These are phyloP conservation scores for Rhizophora apiculata DNA, from an alignment of 345 rosid genomes.

Conservation along the genomic window DNA sequence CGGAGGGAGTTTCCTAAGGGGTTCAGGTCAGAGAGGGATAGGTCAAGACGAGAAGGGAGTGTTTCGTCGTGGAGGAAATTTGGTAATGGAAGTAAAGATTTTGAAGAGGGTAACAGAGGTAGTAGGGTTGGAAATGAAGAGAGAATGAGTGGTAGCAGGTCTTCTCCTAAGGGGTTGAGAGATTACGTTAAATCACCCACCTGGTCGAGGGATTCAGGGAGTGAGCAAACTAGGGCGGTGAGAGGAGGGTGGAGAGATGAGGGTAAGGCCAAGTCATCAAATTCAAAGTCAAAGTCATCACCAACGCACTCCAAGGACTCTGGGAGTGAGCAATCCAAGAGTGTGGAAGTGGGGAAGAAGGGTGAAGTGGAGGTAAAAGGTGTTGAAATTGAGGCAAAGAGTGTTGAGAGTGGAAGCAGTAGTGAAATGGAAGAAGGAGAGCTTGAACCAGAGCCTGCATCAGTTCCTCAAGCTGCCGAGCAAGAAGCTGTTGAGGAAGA, in stretches of 20 bases:
- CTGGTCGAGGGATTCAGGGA: slow-evolving; percentile 53
- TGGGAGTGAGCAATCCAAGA: slow-evolving; percentile 56
- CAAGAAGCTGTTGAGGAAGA: slow-evolving; percentile 3
- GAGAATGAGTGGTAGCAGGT: slow-evolving; percentile 16
- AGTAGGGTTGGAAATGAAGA: slow-evolving; percentile 29
- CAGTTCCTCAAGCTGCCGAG: slow-evolving; percentile 16
- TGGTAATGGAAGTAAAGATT: slow-evolving; percentile 40
- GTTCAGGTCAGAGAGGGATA: slow-evolving; percentile 78
- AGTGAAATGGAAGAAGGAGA: slow-evolving; percentile 99
- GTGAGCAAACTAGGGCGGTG: slow-evolving; percentile 31
- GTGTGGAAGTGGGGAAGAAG: slow-evolving; percentile 16
- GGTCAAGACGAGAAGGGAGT: slow-evolving; percentile 67
- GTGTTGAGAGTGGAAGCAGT: slow-evolving; percentile 48
- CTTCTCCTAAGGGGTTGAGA: slow-evolving; percentile 38
- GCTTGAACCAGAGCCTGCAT: slow-evolving; percentile 66
- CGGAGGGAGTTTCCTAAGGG: slow-evolving; percentile 84
- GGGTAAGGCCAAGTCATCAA: slow-evolving; percentile 37
- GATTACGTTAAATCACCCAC: slow-evolving; percentile 46
- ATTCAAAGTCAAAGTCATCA: slow-evolving; percentile 55
- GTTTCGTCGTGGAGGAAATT: slow-evolving; percentile 79
- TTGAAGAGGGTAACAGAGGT: slow-evolving; percentile 32
- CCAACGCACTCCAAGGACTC: slow-evolving; percentile 89
- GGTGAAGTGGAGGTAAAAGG: slow-evolving; percentile 16
- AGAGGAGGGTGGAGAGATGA: slow-evolving; percentile 32
- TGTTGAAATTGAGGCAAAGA: slow-evolving; percentile 36